A percentile compares a stretch with the other conserved stretches of the same genome.
Evolutionary conservation across 768 basidiomycete genomes (phyloP).

Genomic region (Leccinum truebloodii): DNA sequence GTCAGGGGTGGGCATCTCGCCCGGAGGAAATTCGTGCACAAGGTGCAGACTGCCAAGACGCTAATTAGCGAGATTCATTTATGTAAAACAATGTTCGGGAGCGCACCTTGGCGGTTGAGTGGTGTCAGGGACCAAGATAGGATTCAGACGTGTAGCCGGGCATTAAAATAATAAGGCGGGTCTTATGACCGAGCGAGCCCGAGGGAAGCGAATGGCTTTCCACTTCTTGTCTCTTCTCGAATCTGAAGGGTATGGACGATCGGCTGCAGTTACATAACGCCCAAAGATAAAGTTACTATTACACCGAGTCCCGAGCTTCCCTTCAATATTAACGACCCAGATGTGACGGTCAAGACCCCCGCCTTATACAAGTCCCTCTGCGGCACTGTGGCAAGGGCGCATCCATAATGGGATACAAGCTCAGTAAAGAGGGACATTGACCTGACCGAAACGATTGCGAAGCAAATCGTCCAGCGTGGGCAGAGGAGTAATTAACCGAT

Average conservation of each 20-base stretch:
- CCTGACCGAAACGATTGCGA: background rate
- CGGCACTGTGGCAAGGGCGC: background rate
- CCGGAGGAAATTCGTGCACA: background rate
- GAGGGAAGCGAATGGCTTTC: slow-evolving; percentile 22
- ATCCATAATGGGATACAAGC: background rate
- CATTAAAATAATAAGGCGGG: slow-evolving; percentile 17
- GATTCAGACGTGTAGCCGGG: slow-evolving; percentile 3
- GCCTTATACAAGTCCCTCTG: background rate
- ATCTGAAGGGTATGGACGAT: slow-evolving; percentile 9
- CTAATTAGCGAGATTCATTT: background rate
- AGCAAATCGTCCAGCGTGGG: background rate
- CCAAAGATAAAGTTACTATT: slow-evolving; percentile 28
- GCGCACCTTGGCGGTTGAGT: slow-evolving; percentile 9
- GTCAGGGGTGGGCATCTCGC: slow-evolving; percentile 12
- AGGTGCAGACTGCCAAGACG: background rate
- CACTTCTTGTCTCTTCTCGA: slow-evolving; percentile 25
- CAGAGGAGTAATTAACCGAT: background rate
- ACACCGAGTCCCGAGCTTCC: slow-evolving; percentile 20
- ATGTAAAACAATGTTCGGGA: background rate
- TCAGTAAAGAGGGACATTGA: background rate
- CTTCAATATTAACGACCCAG: slow-evolving; percentile 13
- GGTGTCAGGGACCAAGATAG: background rate
- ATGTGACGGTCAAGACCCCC: slow-evolving; percentile 10
- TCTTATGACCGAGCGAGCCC: slow-evolving; percentile 9
- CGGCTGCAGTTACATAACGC: slow-evolving; percentile 25